Evolutionary conservation across 2,329 filamentous ascomycete genomes (phyloP), one percentile per base, ranked within the genome.

Genomic region (Fusarium decemcellulare): DNA sequence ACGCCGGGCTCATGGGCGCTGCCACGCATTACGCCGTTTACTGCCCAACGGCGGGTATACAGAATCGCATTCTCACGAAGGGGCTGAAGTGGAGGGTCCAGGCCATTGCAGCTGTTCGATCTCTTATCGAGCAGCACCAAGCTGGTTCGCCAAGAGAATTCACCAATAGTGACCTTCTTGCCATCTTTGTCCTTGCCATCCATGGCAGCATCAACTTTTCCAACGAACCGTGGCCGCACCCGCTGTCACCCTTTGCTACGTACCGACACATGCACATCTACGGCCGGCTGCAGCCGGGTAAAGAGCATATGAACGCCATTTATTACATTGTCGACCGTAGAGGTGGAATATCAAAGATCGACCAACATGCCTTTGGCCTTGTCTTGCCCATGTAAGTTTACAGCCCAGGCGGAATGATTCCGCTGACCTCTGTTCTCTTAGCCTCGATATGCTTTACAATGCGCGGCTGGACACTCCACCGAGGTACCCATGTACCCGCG

Each of bases 251-350:
- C 9, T 32, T 50, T 29, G 46, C 46, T 3, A 36, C 30, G 7
- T 50, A 23, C 46, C 46, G 46, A 11, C 29, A 50, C 7, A 50
- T 50, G 46, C 29, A 50, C 16, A 50, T 50, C 11, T 50, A 50
- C 29, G 46, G 46, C 1, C 32, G 46, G 18, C 32, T 50, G 46
- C 32, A 29, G 2, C 34, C 34, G 32, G 46, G 46, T 2, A 30
- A 50, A 7, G 46, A 50, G 46, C 46, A 50, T 3, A 50, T 50
- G 11, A 50, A 50, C 2, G 46, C 46, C 4, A 29, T 50, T 16
- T 50, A 50, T 15, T 50, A 50, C 6, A n/a, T 50, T 9, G 46
- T 50, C 3, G 46, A 50, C n/a, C n/a, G 34, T 14, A 50, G 34
- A 4, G 46, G 46, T 14, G 46, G 46, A 50, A 34, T 50, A 11